Conservation (phyloP, 2,329 filamentous ascomycete species). For the Aspergillus sp. region DNA sequence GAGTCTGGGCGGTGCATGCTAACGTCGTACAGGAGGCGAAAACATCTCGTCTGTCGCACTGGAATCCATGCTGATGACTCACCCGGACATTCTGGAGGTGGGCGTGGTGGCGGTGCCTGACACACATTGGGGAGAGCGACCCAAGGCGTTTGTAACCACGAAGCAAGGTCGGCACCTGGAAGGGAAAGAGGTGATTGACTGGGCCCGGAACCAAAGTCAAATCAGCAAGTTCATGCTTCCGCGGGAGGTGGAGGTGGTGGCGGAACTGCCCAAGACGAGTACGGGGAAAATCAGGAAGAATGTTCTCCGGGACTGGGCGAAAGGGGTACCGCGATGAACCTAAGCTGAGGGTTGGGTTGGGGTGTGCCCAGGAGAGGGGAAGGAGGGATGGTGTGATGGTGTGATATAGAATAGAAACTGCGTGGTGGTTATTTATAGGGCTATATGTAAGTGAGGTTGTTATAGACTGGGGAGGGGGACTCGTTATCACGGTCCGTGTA, state of each 20-base stretch:
- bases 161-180: constrained; percentile 64
- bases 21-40: constrained; percentile 69
- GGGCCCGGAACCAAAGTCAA: constrained; percentile 76
- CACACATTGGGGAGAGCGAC: constrained; percentile 92
- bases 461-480: no score
- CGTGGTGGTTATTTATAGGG: no score
- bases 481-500: no score
- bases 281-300: constrained; percentile 98
- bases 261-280: constrained; percentile 90
- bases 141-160: constrained; percentile 88
- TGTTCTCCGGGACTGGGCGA: constrained; percentile 82
- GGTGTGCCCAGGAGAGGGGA: background rate
- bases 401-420: background rate
- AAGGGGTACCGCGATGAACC: constrained; percentile 37
- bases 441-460: no score
- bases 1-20: background rate
- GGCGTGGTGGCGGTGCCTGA: constrained; percentile 87
- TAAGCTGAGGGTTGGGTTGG: background rate
- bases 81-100: constrained; percentile 86
- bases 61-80: constrained; percentile 83
- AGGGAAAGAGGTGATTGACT: constrained; percentile 74
- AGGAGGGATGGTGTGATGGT: background rate
- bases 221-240: constrained; percentile 92
- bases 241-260: constrained; percentile 73
- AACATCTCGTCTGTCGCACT: constrained; percentile 95